Evolutionary conservation across 2,329 filamentous ascomycete genomes (phyloP).

Genomic region (Fusarium musae): DNA sequence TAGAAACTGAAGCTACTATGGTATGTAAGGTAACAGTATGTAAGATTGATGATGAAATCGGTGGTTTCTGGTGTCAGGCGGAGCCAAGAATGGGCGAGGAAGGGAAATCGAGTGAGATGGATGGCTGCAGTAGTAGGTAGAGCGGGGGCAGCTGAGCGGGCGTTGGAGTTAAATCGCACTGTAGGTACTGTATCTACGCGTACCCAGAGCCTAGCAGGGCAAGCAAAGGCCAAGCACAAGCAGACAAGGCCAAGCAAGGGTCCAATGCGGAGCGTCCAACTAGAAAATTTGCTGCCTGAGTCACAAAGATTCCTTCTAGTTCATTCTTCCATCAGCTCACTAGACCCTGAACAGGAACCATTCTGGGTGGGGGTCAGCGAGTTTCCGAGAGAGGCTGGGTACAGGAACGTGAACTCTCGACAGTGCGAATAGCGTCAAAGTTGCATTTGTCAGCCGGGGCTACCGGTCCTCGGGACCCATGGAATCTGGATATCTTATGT

Average conservation of each 20-base stretch:
- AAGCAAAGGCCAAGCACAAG: background rate
- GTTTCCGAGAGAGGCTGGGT: slow-evolving; percentile 20
- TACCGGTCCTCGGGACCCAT: slow-evolving; percentile 21
- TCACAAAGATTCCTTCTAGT: slow-evolving; percentile 48
- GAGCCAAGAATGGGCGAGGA: slow-evolving; percentile 28
- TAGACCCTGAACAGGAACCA: slow-evolving; percentile 18
- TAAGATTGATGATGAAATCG: slow-evolving; percentile 44
- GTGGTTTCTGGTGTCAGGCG: slow-evolving; percentile 35
- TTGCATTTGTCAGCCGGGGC: slow-evolving; percentile 44
- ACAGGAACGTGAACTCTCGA: background rate
- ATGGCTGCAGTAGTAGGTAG: slow-evolving; percentile 11
- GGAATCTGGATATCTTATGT: slow-evolving; percentile 4
- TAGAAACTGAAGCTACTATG: slow-evolving; percentile 17
- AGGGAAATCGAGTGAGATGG: slow-evolving; percentile 12
- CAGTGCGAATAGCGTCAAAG: slow-evolving; percentile 33
- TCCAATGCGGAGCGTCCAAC: slow-evolving; percentile 10
- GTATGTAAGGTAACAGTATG: slow-evolving; percentile 23
- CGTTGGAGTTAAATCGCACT: slow-evolving; percentile 18
- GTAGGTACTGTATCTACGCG: slow-evolving; percentile 19
- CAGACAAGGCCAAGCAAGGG: background rate
- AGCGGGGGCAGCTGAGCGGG: slow-evolving; percentile 22
- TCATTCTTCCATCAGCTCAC: slow-evolving; percentile 36
- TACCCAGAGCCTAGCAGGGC: background rate
- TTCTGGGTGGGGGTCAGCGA: slow-evolving; percentile 20
- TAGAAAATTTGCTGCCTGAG: slow-evolving; percentile 50